phyloP scores from a whole-genome alignment of 2,329 filamentous ascomycete genomes.

The Fusarium stilboides region DNA sequence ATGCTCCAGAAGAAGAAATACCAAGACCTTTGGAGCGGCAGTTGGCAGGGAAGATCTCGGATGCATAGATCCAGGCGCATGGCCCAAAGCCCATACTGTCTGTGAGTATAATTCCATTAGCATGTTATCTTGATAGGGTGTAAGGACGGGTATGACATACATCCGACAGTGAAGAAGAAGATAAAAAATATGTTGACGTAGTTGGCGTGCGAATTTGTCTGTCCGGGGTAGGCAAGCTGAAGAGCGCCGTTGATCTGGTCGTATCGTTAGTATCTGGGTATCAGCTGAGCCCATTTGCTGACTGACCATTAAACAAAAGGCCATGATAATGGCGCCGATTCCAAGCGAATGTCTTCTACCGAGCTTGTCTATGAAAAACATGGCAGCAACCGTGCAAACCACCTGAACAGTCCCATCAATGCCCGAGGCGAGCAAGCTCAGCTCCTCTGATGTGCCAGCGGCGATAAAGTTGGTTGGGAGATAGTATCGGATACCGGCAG shows the following conservation, averaged over 20 bases:
- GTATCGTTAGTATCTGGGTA: background rate
- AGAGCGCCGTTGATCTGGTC: constrained; percentile 24
- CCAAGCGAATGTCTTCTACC: constrained; percentile 26
- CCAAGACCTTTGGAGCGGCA: constrained; percentile 27
- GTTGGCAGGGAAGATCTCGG: constrained; percentile 30
- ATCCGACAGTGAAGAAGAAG: constrained; percentile 27
- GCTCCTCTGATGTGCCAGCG: constrained; percentile 18
- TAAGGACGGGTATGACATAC: background rate
- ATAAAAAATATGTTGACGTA: constrained; percentile 31
- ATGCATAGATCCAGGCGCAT: constrained; percentile 28
- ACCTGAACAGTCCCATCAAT: constrained; percentile 30
- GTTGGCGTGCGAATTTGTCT: constrained; percentile 21
- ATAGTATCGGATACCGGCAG: constrained; percentile 26
- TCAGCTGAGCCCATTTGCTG: too few relatives aligned
- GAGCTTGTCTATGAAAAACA: constrained; percentile 34
- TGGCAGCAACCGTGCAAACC: constrained; percentile 24
- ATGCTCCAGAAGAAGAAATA: constrained; percentile 23
- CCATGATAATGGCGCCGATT: constrained; percentile 24
- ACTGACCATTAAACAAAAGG: constrained; percentile 27
- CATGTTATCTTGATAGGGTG: accelerated
- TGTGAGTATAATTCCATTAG: background rate
- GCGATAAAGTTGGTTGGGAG: constrained; percentile 25
- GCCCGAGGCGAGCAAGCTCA: constrained; percentile 21
- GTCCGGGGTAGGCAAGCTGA: constrained; percentile 18
- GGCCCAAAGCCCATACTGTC: constrained; percentile 31